Evolutionary conservation across 2,329 filamentous ascomycete species (phyloP), one percentile per base, ranked within the genome.

Genomic region (Colletotrichum magnum): DNA sequence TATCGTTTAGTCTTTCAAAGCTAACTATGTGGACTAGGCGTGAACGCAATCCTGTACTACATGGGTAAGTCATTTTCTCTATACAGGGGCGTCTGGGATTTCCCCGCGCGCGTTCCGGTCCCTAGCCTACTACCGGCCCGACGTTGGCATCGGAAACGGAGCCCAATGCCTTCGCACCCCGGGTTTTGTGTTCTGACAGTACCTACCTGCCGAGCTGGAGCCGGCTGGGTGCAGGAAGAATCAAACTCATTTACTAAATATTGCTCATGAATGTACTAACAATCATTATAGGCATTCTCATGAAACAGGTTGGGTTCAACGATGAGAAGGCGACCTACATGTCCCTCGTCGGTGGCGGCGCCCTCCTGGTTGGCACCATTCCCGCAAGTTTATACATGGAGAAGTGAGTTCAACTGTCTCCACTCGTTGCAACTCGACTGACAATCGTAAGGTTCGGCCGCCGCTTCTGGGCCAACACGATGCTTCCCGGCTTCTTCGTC

Each of bases 381-480:
- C 90, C 90, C 0, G 90, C 90, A 0, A 88, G 91, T 64, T 85
- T 92, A 76, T 87, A 88, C 71, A 94, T 94, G 91, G 92, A 94
- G 75, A 87, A 84, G 3, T 43, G 41, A 43, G 41, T 43, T 15
- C 16, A 13, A 5, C 15, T 43, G 41, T 5, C 15, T 6, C 13
- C 6, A 5, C 16, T 13, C 13, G 41, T n/a, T 43, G 13, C 13
- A 15, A 43, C 41, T 43, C 6, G 15, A 43, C 13, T 43, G 5
- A 43, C 41, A 15, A 16, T 7, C 13, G 10, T 6, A 15, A 43
- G 41, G 41, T 93, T 90, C 57, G 91, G 91, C 13, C 89, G 92
- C 24, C 89, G 91, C 4, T 93, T 93, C 85, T 93, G 91, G 92
- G 92, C 91, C 39, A 92, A 90, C 70, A 85, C 85, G 5, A 93